Conservation (phyloP, 2,329 filamentous ascomycete species). For the Nemania sp. region DNA sequence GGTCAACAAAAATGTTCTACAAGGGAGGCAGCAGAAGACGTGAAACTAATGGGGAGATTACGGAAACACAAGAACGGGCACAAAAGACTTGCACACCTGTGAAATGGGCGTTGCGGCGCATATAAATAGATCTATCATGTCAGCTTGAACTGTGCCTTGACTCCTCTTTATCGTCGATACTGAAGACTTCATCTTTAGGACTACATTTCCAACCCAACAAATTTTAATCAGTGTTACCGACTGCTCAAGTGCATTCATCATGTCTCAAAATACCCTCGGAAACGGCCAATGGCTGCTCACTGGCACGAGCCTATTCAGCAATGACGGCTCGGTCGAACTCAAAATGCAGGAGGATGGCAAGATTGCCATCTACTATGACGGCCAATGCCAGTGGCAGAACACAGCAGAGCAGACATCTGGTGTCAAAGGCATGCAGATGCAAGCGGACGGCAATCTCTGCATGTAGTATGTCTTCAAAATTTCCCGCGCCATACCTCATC, state of each 20-base stretch:
- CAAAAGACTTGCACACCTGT: too few relatives aligned
- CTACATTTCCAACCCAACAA: not conserved
- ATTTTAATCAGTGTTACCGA: not conserved
- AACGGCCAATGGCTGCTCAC: slow-evolving; percentile 40
- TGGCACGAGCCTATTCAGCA: slow-evolving; percentile 38
- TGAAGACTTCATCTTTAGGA: too few relatives aligned
- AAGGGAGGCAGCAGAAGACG: too few relatives aligned
- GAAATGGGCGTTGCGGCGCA: not conserved
- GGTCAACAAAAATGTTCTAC: not conserved
- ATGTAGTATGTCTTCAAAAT: slow-evolving; percentile 37
- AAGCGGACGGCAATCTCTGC: slow-evolving; percentile 39
- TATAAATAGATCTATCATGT: slow-evolving; percentile 11
- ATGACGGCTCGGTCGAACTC: slow-evolving; percentile 38
- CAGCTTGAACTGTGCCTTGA: not conserved
- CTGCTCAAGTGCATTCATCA: not conserved
- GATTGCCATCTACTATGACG: slow-evolving; percentile 38
- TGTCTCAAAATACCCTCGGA: slow-evolving; percentile 35
- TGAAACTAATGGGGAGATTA: too few relatives aligned
- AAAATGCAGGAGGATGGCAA: slow-evolving; percentile 41
- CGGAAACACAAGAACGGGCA: too few relatives aligned
- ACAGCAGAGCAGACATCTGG: slow-evolving; percentile 34
- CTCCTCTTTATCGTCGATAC: not conserved
- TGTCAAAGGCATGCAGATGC: slow-evolving; percentile 38
- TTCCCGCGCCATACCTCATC: not conserved
- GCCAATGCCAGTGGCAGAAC: slow-evolving; percentile 39